phyloP scores from a whole-genome alignment of 305 asterid genomes.

The Rubia peregrina region DNA sequence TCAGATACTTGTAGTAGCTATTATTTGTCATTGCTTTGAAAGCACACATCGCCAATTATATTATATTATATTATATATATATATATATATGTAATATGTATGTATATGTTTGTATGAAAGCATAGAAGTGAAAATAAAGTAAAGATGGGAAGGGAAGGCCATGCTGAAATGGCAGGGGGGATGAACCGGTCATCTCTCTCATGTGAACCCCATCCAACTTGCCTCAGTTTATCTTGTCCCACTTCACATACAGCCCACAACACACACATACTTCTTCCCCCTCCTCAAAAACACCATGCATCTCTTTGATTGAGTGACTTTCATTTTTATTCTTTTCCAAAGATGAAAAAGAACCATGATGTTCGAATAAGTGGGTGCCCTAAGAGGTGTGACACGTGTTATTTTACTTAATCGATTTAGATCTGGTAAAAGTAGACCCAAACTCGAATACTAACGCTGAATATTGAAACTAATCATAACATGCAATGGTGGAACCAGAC shows the following conservation, averaged over 20 bases:
- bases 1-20: constrained; percentile 2
- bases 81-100: no score
- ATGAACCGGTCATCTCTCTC: constrained; percentile 89
- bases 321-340: no score
- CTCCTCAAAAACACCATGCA: constrained; percentile 10
- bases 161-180: constrained; percentile 58
- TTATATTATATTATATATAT: no score
- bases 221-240: constrained; percentile 41
- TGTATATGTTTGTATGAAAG: no score
- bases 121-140: constrained; percentile 9
- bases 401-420: no score
- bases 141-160: constrained; percentile 16
- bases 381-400: no score
- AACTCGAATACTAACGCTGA: no score
- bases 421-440: no score
- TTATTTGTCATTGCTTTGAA: constrained; percentile 39
- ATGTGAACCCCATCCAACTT: constrained; percentile 82
- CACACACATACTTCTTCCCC: constrained; percentile 23
- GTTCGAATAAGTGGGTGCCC: background rate
- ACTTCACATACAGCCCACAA: constrained; percentile 34
- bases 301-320: background rate
- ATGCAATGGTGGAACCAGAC: no score
- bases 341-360: no score
- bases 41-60: constrained; percentile 22
- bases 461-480: no score